Conservation (phyloP, 2,329 filamentous ascomycete genomes). For the Fusarium beomiforme region DNA sequence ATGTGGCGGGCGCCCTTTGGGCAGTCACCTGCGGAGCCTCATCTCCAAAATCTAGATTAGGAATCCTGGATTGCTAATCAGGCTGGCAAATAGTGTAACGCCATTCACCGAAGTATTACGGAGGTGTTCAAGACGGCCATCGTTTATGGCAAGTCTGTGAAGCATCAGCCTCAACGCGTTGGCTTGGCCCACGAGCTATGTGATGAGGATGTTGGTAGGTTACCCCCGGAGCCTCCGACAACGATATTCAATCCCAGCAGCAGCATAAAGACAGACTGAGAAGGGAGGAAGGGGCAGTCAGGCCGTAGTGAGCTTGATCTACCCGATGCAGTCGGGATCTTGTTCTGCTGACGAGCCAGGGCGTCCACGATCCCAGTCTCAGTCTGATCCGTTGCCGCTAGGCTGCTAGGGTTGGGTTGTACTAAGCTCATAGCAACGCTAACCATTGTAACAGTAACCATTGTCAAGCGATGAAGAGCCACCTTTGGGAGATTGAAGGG, state of each 20-base stretch:
- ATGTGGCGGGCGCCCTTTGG: constrained; percentile 1
- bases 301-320: constrained; percentile 30
- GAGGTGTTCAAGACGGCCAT: constrained; percentile 96
- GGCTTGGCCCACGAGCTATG: constrained; percentile 90
- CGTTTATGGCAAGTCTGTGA: constrained; percentile 97
- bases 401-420: constrained; percentile 18
- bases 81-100: constrained; percentile 78
- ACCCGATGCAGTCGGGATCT: constrained; percentile 37
- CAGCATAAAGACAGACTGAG: constrained; percentile 16
- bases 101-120: constrained; percentile 94
- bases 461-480: constrained; percentile 75
- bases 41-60: constrained; percentile 7
- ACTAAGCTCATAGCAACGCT: constrained; percentile 36
- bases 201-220: constrained; percentile 95
- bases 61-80: constrained; percentile 44
- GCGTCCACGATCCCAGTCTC: constrained; percentile 20
- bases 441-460: constrained; percentile 54
- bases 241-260: constrained; percentile 14
- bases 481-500: constrained; percentile 36
- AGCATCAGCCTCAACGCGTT: constrained; percentile 97
- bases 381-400: constrained; percentile 20
- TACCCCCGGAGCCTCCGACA: constrained; percentile 12
- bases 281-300: constrained; percentile 15
- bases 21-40: constrained; percentile 11
- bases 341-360: constrained; percentile 27